These are phyloP conservation scores for Pythium brachiatum DNA, from an alignment of 352 stramenopile species.

Conservation along the genomic window DNA sequence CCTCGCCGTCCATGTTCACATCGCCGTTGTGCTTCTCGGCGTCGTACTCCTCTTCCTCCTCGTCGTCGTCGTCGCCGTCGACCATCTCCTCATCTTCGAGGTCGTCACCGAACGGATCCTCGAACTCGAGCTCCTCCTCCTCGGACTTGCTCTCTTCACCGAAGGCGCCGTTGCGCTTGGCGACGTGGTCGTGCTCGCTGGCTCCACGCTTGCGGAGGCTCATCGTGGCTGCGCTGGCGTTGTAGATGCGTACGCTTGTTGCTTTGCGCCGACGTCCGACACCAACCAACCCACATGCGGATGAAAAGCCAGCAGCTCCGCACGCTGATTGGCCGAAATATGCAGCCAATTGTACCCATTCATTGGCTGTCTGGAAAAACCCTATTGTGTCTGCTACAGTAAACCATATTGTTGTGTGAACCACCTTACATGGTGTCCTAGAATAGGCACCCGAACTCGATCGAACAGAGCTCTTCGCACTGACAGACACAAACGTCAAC, in stretches of 20 bases:
- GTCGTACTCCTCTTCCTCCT: constrained; percentile 53
- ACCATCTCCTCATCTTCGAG: constrained; percentile 91
- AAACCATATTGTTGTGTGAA: constrained; percentile 12
- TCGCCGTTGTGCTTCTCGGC: constrained; percentile 47
- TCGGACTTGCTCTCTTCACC: constrained; percentile 29
- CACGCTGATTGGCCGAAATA: constrained; percentile 34
- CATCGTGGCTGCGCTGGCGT: constrained; percentile 32
- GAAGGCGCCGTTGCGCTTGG: constrained; percentile 56
- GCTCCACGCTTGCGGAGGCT: constrained; percentile 74
- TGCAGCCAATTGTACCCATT: constrained; percentile 20
- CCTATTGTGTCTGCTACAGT: constrained; percentile 27
- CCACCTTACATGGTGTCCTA: constrained; percentile 11
- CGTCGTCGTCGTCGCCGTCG: constrained; percentile 67
- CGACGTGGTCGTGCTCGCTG: constrained; percentile 33
- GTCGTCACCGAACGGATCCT: constrained; percentile 88
- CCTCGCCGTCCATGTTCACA: constrained; percentile 63
- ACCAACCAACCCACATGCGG: constrained; percentile 26
- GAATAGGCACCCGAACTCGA: constrained; percentile 21
- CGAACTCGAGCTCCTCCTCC: constrained; percentile 78
- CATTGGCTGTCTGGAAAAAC: constrained; percentile 21
- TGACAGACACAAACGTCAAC: constrained; percentile 2
- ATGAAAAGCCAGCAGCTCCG: constrained; percentile 23
- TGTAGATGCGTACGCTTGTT: constrained; percentile 5
- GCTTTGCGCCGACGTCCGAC: constrained; percentile 12
- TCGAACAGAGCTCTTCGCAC: constrained; percentile 1